Conservation (phyloP, 345 rosid species). For the Angophora floribunda region DNA sequence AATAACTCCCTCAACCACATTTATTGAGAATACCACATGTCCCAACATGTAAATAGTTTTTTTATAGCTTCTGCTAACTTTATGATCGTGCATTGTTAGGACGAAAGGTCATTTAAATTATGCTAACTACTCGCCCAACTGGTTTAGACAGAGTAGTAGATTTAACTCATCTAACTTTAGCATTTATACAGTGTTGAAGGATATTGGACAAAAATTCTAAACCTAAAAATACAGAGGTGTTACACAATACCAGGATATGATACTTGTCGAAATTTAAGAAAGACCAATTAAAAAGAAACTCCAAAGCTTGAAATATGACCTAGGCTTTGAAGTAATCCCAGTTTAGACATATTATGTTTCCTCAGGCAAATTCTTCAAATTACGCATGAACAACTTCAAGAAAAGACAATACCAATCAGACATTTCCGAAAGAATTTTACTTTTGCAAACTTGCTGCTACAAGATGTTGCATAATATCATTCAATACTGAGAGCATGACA, state of each 20-base stretch:
- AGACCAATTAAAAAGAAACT: not conserved
- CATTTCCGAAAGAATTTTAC: not conserved
- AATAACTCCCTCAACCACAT: not conserved
- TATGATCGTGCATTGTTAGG: not conserved
- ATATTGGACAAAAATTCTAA: not conserved
- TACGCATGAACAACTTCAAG: not conserved
- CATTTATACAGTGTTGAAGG: not conserved
- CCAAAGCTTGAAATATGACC: not conserved
- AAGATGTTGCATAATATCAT: not conserved
- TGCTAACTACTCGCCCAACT: not conserved
- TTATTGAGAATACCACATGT: not conserved
- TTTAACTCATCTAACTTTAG: not conserved
- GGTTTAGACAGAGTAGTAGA: not conserved
- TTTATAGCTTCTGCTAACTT: not conserved
- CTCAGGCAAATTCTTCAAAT: not conserved
- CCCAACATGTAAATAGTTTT: not conserved
- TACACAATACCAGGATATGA: not conserved
- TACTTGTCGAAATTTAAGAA: not conserved
- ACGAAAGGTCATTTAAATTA: not conserved
- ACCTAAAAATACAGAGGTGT: not conserved
- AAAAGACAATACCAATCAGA: not conserved
- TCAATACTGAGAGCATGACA: not conserved
- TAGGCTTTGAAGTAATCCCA: not conserved
- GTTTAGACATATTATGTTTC: not conserved
- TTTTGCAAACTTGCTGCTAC: not conserved